Percentiles rank a stretch among this genome's conserved stretches.
phyloP scores from a whole-genome alignment of 83 land plant genomes.

The Picea mariana region DNA sequence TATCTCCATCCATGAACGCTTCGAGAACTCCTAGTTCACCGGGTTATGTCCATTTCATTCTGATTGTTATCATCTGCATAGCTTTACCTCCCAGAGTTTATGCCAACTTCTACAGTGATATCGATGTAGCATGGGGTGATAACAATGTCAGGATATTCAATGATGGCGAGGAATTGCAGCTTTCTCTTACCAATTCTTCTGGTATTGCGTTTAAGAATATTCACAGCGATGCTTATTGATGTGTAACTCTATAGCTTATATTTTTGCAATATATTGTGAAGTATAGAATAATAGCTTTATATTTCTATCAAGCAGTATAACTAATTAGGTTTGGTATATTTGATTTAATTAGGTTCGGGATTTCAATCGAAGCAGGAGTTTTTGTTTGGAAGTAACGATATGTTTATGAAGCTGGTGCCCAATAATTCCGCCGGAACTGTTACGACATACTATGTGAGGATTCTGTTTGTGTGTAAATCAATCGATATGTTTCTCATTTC shows the following conservation, averaged over 20 bases:
- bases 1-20: background rate
- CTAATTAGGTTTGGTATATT: background rate
- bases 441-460: background rate
- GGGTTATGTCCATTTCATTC: background rate
- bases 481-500: too few relatives aligned
- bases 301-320: background rate
- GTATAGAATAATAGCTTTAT: background rate
- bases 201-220: background rate
- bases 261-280: too few relatives aligned
- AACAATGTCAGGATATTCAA: background rate
- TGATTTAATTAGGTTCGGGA: background rate
- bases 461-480: too few relatives aligned
- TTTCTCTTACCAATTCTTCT: background rate
- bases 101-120: background rate
- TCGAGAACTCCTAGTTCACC: background rate
- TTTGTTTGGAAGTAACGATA: slow-evolving; percentile 36
- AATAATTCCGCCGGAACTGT: slow-evolving; percentile 38
- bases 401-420: slow-evolving; percentile 36
- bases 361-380: slow-evolving; percentile 15
- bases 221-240: background rate
- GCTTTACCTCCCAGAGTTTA: background rate
- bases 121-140: background rate
- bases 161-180: background rate
- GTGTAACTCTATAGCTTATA: too few relatives aligned
- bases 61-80: background rate